Percentiles rank a stretch among this genome's conserved stretches.
Evolutionary conservation across 2,329 filamentous ascomycete genomes (phyloP).

Genomic region (Aspergillus nomiae): DNA sequence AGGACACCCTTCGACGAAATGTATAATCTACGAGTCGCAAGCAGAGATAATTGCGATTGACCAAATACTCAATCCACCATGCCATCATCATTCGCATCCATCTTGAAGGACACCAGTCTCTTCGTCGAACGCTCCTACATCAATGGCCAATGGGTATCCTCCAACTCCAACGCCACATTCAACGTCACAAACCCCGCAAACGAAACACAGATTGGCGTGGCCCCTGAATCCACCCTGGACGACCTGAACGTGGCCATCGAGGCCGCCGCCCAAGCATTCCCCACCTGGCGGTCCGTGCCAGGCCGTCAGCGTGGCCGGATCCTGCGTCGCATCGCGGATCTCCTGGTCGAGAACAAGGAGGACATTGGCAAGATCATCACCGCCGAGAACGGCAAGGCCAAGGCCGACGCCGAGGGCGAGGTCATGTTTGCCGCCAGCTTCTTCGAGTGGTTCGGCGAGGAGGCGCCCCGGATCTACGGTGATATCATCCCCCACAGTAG

Average conservation of each 20-base stretch:
- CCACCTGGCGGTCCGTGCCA: slow-evolving; percentile 58
- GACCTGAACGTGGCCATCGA: slow-evolving; percentile 78
- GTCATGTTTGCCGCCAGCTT: slow-evolving; percentile 58
- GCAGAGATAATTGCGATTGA: background rate
- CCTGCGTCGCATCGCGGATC: slow-evolving; percentile 63
- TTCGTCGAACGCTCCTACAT: slow-evolving; percentile 58
- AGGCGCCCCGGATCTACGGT: slow-evolving; percentile 57
- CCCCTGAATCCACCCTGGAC: slow-evolving; percentile 72
- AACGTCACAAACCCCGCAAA: slow-evolving; percentile 80
- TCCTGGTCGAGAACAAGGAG: slow-evolving; percentile 63
- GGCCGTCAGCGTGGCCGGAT: slow-evolving; percentile 59
- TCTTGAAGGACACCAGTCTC: background rate
- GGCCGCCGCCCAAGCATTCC: slow-evolving; percentile 70
- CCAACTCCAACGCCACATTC: slow-evolving; percentile 83
- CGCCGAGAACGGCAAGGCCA: slow-evolving; percentile 67
- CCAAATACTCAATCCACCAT: background rate
- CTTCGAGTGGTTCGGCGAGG: slow-evolving; percentile 62
- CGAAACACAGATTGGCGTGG: slow-evolving; percentile 72
- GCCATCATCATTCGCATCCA: background rate
- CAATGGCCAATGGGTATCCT: slow-evolving; percentile 84
- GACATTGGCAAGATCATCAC: slow-evolving; percentile 65
- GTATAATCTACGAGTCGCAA: background rate
- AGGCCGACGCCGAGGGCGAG: slow-evolving; percentile 59
- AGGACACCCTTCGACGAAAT: background rate
- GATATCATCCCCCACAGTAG: slow-evolving; percentile 60